These are phyloP conservation scores for Tilletia setariae DNA, from an alignment of 1,284 basidiomycete species.

Conservation along the genomic window DNA sequence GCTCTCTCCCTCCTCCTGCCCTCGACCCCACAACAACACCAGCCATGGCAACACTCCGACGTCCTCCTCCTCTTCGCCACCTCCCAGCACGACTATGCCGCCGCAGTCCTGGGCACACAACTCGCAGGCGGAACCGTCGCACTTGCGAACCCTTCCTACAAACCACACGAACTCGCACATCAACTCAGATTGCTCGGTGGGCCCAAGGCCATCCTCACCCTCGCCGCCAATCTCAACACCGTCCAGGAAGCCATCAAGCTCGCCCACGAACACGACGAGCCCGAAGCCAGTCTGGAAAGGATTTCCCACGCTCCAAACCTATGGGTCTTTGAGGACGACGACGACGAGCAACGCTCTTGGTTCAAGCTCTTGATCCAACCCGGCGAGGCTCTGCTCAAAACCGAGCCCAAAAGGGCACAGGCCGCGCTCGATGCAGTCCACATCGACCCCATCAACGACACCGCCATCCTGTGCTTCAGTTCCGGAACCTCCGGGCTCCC, in stretches of 20 bases:
- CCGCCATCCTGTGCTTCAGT: slow-evolving; percentile 46
- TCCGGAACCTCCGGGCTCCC: slow-evolving; percentile 51
- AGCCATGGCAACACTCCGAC: slow-evolving; percentile 37
- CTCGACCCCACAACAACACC: slow-evolving; percentile 26
- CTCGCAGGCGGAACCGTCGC: slow-evolving; percentile 44
- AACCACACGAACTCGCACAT: slow-evolving; percentile 38
- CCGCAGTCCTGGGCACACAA: slow-evolving; percentile 42
- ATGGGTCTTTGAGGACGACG: slow-evolving; percentile 42
- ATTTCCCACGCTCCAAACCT: slow-evolving; percentile 26
- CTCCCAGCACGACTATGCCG: slow-evolving; percentile 50
- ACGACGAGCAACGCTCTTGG: slow-evolving; percentile 27
- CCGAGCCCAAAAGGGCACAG: slow-evolving; percentile 6
- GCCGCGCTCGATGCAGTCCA: slow-evolving; percentile 29
- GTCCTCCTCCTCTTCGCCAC: slow-evolving; percentile 40
- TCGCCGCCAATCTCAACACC: slow-evolving; percentile 24
- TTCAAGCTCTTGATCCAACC: slow-evolving; percentile 29
- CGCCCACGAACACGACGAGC: slow-evolving; percentile 25
- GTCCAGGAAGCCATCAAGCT: slow-evolving; percentile 30
- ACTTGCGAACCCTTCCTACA: slow-evolving; percentile 52
- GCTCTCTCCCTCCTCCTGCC: slow-evolving; percentile 35
- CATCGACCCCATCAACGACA: slow-evolving; percentile 31
- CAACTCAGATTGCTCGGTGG: slow-evolving; percentile 29
- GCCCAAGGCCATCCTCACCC: slow-evolving; percentile 31
- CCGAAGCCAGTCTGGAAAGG: slow-evolving; percentile 15
- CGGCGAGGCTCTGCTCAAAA: slow-evolving; percentile 25